phyloP scores from a whole-genome alignment of 148 eudicot species.

The Chenopodium suecicum region DNA sequence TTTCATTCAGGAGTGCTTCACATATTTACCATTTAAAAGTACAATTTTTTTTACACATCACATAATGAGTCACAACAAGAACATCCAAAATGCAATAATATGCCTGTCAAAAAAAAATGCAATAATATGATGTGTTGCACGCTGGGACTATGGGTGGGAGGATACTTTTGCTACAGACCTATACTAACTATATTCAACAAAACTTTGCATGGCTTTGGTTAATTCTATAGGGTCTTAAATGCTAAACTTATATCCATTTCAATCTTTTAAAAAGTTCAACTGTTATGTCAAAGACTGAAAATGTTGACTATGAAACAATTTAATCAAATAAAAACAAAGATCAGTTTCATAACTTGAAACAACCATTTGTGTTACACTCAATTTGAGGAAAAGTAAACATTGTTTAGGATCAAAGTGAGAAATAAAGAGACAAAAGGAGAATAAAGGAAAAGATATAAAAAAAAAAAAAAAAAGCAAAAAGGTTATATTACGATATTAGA shows the following conservation, averaged over 20 bases:
- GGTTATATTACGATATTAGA: no score
- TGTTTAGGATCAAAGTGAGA: background rate
- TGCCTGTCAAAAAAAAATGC: background rate
- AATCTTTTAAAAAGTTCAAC: background rate
- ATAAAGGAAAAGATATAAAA: background rate
- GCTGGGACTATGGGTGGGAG: background rate
- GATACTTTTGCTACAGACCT: background rate
- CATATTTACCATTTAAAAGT: background rate
- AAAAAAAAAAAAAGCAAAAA: background rate
- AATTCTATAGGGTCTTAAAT: background rate
- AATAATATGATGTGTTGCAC: background rate
- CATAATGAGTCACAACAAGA: background rate
- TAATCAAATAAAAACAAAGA: background rate
- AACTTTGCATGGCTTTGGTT: background rate
- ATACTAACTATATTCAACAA: background rate
- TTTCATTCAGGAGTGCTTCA: background rate
- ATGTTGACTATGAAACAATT: background rate
- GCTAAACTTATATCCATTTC: background rate
- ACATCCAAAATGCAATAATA: background rate
- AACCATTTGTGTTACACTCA: background rate
- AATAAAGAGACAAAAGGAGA: background rate
- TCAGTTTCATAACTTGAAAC: background rate
- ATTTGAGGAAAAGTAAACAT: background rate
- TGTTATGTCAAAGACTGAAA: background rate
- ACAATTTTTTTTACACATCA: background rate